These are phyloP conservation scores for Lophiotrema nucula DNA, from an alignment of 495 filamentous ascomycete genomes.

Conservation along the genomic window DNA sequence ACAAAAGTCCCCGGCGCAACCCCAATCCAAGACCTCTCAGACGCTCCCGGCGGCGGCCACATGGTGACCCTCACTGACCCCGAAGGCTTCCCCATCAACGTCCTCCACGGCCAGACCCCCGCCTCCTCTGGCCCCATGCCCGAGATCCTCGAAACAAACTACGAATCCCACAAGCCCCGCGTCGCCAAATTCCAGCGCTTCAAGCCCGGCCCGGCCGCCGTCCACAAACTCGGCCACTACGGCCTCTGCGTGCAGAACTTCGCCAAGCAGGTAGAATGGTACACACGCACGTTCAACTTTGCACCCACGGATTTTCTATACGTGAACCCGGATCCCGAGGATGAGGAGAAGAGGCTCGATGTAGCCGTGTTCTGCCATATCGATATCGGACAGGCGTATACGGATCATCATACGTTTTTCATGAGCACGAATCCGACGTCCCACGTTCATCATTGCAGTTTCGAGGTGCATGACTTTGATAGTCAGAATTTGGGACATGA, in stretches of 20 bases:
- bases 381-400: constrained; percentile 56
- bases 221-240: constrained; percentile 76
- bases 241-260: constrained; percentile 64
- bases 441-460: constrained; percentile 71
- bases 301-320: constrained; percentile 56
- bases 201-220: constrained; percentile 59
- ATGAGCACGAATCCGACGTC: constrained; percentile 51
- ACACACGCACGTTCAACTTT: constrained; percentile 67
- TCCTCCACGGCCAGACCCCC: constrained; percentile 54
- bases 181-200: constrained; percentile 41
- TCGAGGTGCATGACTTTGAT: constrained; percentile 76
- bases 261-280: constrained; percentile 58
- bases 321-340: constrained; percentile 33
- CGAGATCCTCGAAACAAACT: constrained; percentile 52
- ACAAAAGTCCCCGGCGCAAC: constrained; percentile 44
- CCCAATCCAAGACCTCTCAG: constrained; percentile 51
- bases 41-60: constrained; percentile 59
- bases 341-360: constrained; percentile 44
- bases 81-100: constrained; percentile 58
- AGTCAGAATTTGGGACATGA: constrained; percentile 71
- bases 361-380: constrained; percentile 64
- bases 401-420: constrained; percentile 77
- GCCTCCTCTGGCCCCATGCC: constrained; percentile 46
- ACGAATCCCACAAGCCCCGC: constrained; percentile 41
- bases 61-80: constrained; percentile 59